Evolutionary conservation across 805 yeast species (phyloP), one percentile per base, ranked within the genome.

Genomic region (Saccharomycopsis amapae): DNA sequence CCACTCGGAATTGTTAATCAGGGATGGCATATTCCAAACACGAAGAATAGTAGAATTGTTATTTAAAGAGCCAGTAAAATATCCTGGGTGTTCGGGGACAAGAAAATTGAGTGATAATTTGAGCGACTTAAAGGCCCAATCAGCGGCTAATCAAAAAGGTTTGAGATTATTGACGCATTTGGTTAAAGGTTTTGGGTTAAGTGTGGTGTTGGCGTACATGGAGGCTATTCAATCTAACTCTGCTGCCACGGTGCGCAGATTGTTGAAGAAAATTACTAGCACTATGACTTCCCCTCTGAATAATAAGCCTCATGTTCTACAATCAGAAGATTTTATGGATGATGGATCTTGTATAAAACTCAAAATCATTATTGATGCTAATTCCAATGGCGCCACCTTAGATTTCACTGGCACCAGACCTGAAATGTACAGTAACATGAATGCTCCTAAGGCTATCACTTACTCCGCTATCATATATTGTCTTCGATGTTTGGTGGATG

Each of bases 401-500:
- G 96, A 90, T 62, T 90, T 90, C 58, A 68, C 75, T 1, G 96
- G 93, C 13, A 83, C 96, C 0, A 84, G 94, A 3, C 78, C 80
- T n/a, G 94, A 90, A 60, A 75, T 85, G 40, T 83, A 85, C 60
- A 95, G 94, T 23, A 90, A 90, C 61, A 71, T 86, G 63, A 90
- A 93, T 62, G 96, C 97, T 0, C 97, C 98, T 0, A 77, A 72
- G 53, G 94, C 97, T 0, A 86, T 93, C 52, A 81, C 95, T 2
- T 78, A 78, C 58, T 84, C 95, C 23, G 96, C 97, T 1, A 80
- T 90, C 46, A 72, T 90, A 36, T 90, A 90, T 62, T 88, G 90
- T 50, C 65, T 90, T 56, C 68, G 98, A 50, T 82, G 94, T 46
- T 68, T 90, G 58, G 89, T 90, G 30, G 79, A 83, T 51, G 86